Evolutionary conservation across 129 eudicot genomes (phyloP).

Genomic region (Flaveria linearis): DNA sequence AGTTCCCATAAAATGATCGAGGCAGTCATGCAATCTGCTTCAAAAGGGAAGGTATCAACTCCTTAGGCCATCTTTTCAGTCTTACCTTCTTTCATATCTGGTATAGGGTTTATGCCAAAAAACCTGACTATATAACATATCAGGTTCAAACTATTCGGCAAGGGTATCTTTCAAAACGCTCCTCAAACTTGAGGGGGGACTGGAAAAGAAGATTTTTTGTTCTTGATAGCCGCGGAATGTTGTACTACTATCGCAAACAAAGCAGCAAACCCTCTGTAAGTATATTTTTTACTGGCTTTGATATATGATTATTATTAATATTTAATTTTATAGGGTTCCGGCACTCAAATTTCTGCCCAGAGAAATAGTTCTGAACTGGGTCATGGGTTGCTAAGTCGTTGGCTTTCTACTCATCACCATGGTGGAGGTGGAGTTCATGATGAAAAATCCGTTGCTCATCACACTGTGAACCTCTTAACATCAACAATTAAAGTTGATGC

Average conservation of each 20-base stretch:
- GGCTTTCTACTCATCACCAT: constrained; percentile 82
- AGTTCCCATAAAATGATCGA: constrained; percentile 97
- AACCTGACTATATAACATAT: not conserved
- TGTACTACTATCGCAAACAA: constrained; percentile 86
- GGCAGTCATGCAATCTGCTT: constrained; percentile 96
- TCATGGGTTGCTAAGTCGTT: constrained; percentile 93
- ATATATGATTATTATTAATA: not conserved
- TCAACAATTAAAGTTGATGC: constrained; percentile 97
- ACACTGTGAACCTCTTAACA: constrained; percentile 91
- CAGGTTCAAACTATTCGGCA: constrained; percentile 97
- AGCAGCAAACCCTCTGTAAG: constrained; percentile 88
- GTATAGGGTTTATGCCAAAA: not conserved
- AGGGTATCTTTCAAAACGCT: constrained; percentile 87
- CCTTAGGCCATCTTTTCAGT: not conserved
- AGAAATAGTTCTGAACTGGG: constrained; percentile 98
- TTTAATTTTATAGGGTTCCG: constrained; percentile 54
- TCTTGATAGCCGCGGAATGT: constrained; percentile 93
- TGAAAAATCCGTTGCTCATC: constrained; percentile 98
- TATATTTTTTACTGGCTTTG: not conserved
- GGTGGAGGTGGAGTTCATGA: constrained; percentile 84
- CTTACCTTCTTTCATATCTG: constrained; percentile 9
- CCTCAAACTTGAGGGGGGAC: constrained; percentile 89
- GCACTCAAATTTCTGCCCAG: constrained; percentile 80
- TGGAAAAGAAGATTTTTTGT: constrained; percentile 98
- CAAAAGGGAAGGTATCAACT: constrained; percentile 75